Conservation (phyloP, 257 asterid species). For the Plantago major region DNA sequence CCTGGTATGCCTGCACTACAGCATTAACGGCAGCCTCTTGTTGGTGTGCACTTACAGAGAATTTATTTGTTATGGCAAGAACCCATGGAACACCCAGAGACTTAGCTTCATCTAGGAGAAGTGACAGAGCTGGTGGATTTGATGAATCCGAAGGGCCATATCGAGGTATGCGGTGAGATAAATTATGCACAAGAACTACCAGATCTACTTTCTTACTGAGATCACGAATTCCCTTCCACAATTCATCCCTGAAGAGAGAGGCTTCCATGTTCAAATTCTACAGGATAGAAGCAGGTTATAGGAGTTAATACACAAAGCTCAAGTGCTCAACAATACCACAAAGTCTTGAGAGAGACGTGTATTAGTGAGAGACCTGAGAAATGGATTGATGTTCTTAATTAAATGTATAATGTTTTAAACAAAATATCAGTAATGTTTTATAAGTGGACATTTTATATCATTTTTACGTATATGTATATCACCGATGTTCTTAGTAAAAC, state of each 20-base stretch:
- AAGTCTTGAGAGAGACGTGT: too few species aligned
- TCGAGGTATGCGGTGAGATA: conserved; percentile 87
- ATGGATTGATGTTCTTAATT: too few species aligned
- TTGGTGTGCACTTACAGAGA: conserved; percentile 95
- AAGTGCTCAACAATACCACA: conserved; percentile 12
- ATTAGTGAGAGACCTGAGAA: too few species aligned
- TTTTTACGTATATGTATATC: too few species aligned
- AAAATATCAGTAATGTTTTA: too few species aligned
- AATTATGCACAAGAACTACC: conserved; percentile 90
- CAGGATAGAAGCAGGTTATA: conserved; percentile 16
- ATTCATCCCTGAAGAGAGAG: conserved; percentile 85
- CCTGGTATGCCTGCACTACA: conserved; percentile 79
- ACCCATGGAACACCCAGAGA: conserved; percentile 94
- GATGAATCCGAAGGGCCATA: conserved; percentile 46
- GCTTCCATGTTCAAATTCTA: conserved; percentile 81
- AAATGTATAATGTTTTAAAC: too few species aligned
- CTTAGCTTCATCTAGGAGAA: conserved; percentile 85
- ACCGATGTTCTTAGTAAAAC: too few species aligned
- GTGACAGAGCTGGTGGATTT: conserved; percentile 66
- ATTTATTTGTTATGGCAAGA: conserved; percentile 88
- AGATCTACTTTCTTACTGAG: conserved; percentile 83
- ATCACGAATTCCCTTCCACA: conserved; percentile 95
- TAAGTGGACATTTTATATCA: too few species aligned
- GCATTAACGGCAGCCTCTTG: conserved; percentile 71
- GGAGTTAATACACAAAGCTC: neutral